These are phyloP conservation scores for Cyphellophora attinorum DNA, from an alignment of 2,329 filamentous ascomycete genomes.

Conservation along the genomic window DNA sequence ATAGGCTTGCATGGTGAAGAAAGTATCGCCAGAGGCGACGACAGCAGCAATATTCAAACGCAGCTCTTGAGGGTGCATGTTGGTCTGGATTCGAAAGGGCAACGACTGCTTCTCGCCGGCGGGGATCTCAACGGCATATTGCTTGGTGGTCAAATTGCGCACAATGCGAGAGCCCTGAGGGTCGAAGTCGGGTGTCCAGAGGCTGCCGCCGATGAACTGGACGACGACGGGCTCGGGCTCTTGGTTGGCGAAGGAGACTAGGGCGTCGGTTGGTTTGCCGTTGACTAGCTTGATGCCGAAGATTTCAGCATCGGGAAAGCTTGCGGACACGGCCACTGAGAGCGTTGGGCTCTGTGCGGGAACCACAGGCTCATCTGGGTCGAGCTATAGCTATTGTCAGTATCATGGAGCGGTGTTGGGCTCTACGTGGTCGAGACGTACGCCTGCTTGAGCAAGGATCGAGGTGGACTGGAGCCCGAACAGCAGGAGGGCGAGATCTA, in stretches of 20 bases:
- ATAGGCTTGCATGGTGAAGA: conserved; percentile 72
- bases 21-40: conserved; percentile 40
- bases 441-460: conserved; percentile 50
- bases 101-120: conserved; percentile 53
- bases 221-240: conserved; percentile 68
- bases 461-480: conserved; percentile 60
- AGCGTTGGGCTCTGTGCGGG: conserved; percentile 53
- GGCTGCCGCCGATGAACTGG: conserved; percentile 64
- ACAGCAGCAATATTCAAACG: conserved; percentile 68
- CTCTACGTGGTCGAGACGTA: conserved; percentile 4
- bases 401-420: conserved; percentile 15
- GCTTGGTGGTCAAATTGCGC: conserved; percentile 73
- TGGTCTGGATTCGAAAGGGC: conserved; percentile 73
- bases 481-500: conserved; percentile 61
- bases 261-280: conserved; percentile 70
- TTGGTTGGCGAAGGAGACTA: conserved; percentile 75
- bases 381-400: conserved; percentile 21
- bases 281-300: conserved; percentile 96
- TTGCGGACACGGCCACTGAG: conserved; percentile 45
- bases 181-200: conserved; percentile 51
- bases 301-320: conserved; percentile 62
- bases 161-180: conserved; percentile 52
- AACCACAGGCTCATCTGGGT: conserved; percentile 57
- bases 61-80: conserved; percentile 88
- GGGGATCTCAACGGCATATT: conserved; percentile 64